Evolutionary conservation across 164 flowering plant species (phyloP).

Genomic region (Berberis thunbergii): DNA sequence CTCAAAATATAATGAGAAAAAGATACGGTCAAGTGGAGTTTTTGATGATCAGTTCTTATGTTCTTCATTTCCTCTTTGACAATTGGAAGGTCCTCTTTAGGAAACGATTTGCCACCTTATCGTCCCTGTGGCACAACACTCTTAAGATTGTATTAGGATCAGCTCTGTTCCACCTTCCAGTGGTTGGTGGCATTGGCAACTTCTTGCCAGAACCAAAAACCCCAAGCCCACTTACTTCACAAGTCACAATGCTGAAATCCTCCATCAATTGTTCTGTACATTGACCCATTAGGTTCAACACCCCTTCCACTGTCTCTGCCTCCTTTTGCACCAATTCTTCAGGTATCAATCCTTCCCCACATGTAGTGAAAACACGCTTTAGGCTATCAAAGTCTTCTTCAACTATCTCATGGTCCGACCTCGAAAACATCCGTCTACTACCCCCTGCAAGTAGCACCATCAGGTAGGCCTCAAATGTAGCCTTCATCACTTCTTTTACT

Average conservation of each 20-base stretch:
- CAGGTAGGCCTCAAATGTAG: slow-evolving; percentile 74
- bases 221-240: slow-evolving; percentile 61
- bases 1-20: too few species aligned
- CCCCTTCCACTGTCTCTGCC: slow-evolving; percentile 69
- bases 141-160: slow-evolving; percentile 93
- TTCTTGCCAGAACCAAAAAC: slow-evolving; percentile 38
- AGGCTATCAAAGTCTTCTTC: slow-evolving; percentile 68
- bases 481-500: slow-evolving; percentile 73
- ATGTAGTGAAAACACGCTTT: slow-evolving; percentile 48
- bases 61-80: slow-evolving; percentile 51
- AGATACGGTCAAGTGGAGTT: too few species aligned
- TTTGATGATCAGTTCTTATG: not conserved
- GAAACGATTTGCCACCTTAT: slow-evolving; percentile 56
- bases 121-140: slow-evolving; percentile 78
- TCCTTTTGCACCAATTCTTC: slow-evolving; percentile 70
- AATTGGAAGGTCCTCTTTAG: slow-evolving; percentile 76
- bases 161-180: slow-evolving; percentile 74
- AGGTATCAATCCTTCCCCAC: slow-evolving; percentile 61
- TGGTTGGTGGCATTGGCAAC: slow-evolving; percentile 88
- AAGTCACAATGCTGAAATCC: slow-evolving; percentile 69
- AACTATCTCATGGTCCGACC: slow-evolving; percentile 60
- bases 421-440: slow-evolving; percentile 31
- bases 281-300: slow-evolving; percentile 60
- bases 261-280: slow-evolving; percentile 72
- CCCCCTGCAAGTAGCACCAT: slow-evolving; percentile 96